Base-by-base conservation (phyloP, 2,329 filamentous ascomycete species). In the Paecilomyces sp. region DNA sequence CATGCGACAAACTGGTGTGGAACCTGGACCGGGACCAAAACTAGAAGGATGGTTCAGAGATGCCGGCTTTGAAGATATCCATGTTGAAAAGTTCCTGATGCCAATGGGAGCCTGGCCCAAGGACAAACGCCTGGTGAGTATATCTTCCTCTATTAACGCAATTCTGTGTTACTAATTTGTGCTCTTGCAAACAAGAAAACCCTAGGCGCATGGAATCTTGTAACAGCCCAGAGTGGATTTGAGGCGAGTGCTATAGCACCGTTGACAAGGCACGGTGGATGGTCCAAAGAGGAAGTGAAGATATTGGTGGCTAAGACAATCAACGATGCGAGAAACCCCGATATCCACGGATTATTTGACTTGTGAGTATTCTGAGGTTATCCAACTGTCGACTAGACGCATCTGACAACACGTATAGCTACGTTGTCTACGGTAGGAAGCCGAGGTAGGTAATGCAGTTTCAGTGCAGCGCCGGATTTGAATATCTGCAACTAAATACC, bases 81-180 rank as follows among this genome's bases (percentile, higher is more conserved):
- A 60, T 3, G 50, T 41, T 13, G 52, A 61, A 51, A 63, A 62
- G 50, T 61, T 63, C 41, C 53, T 51, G 9, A 8, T 68, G 9
- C 68, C 68, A 4, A 63, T 69, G 31, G 68, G 68, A 41, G 53
- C 61, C 7, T 70, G 68, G 68, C 51, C 51, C 1, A 53, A 53
- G 51, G 51, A 54, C 12, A 33, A 24, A 12, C 22, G 12, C 30
- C 31, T 52, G 33, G 47, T 58, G 30, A n/a, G 15, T 53, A 50
- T 31, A 52, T 18, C 8, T 24, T 30, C n/a, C 22, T 53, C 8
- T 18, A 2, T 18, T 54, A 15, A 30, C 3, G 13, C 11, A 22
- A 18, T 24, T 6, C 25, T 28, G 3, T 28, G 25, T 53, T 28
- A 24, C 18, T 53, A 3, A 53, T 22, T 15, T 13, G 6, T 24